Percentiles rank a stretch among this genome's conserved stretches.
phyloP scores from a whole-genome alignment of 495 filamentous ascomycete species.

The Neurospora sp. region DNA sequence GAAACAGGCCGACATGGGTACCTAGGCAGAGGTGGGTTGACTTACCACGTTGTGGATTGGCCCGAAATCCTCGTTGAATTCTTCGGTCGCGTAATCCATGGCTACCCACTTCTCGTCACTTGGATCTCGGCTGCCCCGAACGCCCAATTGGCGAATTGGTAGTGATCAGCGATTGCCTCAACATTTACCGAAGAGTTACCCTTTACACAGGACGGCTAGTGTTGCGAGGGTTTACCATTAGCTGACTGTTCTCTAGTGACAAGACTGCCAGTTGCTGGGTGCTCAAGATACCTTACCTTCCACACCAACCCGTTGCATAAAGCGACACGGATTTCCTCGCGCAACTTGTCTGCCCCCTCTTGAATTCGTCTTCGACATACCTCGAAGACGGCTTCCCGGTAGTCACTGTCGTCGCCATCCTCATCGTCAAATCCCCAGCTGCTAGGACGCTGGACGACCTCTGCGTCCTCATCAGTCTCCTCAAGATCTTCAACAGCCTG shows the following conservation, averaged over 20 bases:
- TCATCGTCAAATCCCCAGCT: no score
- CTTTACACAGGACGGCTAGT: not conserved
- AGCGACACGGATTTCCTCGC: not conserved
- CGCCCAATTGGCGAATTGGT: not conserved
- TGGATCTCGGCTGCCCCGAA: no score
- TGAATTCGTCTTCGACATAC: no score
- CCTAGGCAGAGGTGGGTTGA: no score
- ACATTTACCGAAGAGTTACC: not conserved
- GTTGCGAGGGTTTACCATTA: no score
- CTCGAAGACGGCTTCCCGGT: no score
- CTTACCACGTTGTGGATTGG: not conserved
- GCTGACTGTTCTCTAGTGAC: not conserved
- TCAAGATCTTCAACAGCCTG: no score
- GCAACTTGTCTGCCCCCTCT: not conserved
- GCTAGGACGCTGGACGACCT: no score
- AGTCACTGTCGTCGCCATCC: no score
- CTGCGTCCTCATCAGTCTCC: no score
- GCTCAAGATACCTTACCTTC: not conserved
- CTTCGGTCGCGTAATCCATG: not conserved
- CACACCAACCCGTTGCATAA: not conserved
- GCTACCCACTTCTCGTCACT: not conserved
- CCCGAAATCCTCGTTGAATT: not conserved
- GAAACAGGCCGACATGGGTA: not conserved
- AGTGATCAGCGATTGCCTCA: not conserved
- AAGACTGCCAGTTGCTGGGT: not conserved